These are phyloP conservation scores for Laguncularia racemosa DNA, from an alignment of 345 rosid genomes.

Conservation along the genomic window DNA sequence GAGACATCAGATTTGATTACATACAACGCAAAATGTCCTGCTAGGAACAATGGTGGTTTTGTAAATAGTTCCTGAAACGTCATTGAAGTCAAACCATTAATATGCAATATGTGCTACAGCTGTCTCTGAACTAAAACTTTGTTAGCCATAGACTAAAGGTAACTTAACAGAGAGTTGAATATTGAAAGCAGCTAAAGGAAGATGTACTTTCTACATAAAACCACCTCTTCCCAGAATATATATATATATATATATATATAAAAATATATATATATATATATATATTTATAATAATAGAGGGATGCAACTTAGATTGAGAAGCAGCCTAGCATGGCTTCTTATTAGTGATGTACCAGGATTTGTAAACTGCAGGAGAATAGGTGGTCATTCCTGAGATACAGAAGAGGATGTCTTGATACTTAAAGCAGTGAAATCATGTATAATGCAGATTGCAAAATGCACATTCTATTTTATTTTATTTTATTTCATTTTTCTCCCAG, in stretches of 20 bases:
- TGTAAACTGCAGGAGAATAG: no score
- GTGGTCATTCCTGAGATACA: no score
- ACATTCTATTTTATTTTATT: not conserved
- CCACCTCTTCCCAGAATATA: no score
- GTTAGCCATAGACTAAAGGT: not conserved
- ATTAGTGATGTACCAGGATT: no score
- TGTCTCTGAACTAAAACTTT: not conserved
- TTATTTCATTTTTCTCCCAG: not conserved
- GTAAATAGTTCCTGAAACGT: slow-evolving; percentile 85
- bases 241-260: no score
- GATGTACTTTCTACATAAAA: no score
- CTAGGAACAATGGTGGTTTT: slow-evolving; percentile 79
- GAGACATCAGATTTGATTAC: slow-evolving; percentile 13
- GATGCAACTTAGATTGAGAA: no score
- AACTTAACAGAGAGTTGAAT: not conserved
- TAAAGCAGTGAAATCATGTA: not conserved
- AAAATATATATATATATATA: no score
- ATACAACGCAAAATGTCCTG: slow-evolving; percentile 83
- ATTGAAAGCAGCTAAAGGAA: no score
- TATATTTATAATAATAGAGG: no score
- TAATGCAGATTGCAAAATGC: not conserved
- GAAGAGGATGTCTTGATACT: no score
- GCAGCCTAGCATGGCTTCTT: no score
- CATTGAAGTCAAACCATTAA: slow-evolving; percentile 6
- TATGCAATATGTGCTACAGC: slow-evolving; percentile 3